Evolutionary conservation across 805 yeast species (phyloP).

Genomic region (Candida alai): DNA sequence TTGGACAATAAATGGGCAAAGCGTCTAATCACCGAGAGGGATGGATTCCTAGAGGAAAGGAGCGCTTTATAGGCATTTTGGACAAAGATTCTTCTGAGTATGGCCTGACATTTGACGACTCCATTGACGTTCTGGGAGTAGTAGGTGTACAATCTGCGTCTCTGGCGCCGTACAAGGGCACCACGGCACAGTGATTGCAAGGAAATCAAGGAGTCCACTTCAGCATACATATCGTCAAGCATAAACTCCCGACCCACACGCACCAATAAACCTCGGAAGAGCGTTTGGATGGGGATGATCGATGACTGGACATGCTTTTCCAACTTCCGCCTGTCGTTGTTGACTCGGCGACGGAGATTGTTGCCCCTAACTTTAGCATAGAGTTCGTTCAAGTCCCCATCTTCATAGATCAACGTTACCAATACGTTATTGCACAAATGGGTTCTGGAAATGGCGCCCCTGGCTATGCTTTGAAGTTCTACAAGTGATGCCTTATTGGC

Average conservation of each 20-base stretch:
- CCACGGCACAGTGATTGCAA: constrained; percentile 61
- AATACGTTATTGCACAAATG: constrained; percentile 40
- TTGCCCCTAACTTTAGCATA: constrained; percentile 45
- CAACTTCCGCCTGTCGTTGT: constrained; percentile 14
- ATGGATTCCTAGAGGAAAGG: constrained; percentile 69
- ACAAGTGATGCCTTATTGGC: constrained; percentile 9
- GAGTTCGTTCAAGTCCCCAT: constrained; percentile 31
- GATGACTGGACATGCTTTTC: constrained; percentile 14
- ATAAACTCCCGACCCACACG: constrained; percentile 55
- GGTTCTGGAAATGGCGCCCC: constrained; percentile 45
- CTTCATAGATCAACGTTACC: constrained; percentile 39
- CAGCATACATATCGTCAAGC: constrained; percentile 49
- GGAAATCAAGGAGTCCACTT: constrained; percentile 32
- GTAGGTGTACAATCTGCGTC: constrained; percentile 34
- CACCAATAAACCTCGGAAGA: constrained; percentile 57
- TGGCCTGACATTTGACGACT: constrained; percentile 71
- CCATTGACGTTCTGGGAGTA: constrained; percentile 55
- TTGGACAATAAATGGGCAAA: constrained; percentile 75
- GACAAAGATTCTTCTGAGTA: constrained; percentile 62
- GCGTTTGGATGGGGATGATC: constrained; percentile 50
- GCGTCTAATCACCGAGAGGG: constrained; percentile 67
- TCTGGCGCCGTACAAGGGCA: constrained; percentile 30
- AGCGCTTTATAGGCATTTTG: constrained; percentile 72
- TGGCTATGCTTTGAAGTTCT: constrained; percentile 41
- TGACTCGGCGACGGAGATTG: constrained; percentile 27